Conservation (phyloP, 129 eudicot genomes). For the Arctium lappa region DNA sequence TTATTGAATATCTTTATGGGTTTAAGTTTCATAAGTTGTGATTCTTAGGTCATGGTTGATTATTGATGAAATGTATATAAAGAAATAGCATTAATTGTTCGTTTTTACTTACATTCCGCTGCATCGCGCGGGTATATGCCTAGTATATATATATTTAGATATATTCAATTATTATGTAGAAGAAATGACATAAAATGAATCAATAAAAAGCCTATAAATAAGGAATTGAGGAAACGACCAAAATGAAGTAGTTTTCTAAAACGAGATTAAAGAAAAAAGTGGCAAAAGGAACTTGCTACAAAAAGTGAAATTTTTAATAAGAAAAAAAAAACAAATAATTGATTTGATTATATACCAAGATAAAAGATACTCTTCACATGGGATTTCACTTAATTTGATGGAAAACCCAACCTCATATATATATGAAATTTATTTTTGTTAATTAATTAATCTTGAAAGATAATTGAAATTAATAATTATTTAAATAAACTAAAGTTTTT, state of each 20-base stretch:
- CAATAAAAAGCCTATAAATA: constrained; percentile 10
- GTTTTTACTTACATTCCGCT: no score
- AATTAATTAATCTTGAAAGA: constrained; percentile 9
- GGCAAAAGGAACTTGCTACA: constrained; percentile 18
- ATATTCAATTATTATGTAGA: neutral
- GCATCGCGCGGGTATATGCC: no score
- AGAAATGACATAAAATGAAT: neutral
- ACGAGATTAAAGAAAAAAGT: constrained; percentile 16
- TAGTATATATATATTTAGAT: no score
- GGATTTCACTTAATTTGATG: constrained; percentile 28
- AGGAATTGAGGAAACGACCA: constrained; percentile 1
- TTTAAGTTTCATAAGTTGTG: no score
- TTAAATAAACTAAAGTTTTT: neutral
- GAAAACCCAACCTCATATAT: constrained; percentile 5
- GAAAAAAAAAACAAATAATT: constrained; percentile 24
- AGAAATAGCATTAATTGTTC: no score
- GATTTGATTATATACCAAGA: constrained; percentile 38
- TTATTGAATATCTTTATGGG: no score
- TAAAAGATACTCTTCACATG: constrained; percentile 27
- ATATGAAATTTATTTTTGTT: neutral
- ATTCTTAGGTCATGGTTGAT: no score
- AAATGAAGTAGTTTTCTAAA: constrained; percentile 2
- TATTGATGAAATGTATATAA: no score
- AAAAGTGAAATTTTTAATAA: constrained; percentile 14
- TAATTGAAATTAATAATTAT: neutral